A percentile compares a stretch with the other conserved stretches of the same genome.
These are phyloP conservation scores for Achlya hypogyna DNA, from an alignment of 352 stramenopile species.

Conservation along the genomic window DNA sequence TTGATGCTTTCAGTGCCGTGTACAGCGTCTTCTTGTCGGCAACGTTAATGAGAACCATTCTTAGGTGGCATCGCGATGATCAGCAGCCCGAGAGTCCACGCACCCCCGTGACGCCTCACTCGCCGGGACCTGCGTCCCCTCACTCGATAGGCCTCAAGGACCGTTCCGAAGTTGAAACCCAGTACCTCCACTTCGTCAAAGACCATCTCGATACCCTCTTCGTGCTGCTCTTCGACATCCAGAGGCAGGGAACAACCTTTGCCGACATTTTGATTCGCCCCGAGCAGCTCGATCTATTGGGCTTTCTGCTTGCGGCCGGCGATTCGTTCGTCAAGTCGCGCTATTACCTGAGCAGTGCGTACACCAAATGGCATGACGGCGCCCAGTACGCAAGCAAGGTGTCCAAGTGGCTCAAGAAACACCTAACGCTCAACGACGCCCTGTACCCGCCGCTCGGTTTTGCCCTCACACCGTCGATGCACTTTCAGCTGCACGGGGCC, in stretches of 20 bases:
- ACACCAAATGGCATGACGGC: slow-evolving; percentile 45
- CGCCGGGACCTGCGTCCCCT: slow-evolving; percentile 52
- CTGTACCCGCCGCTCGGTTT: slow-evolving; percentile 73
- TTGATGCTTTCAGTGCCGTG: slow-evolving; percentile 68
- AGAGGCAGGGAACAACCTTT: slow-evolving; percentile 28
- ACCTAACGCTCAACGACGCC: slow-evolving; percentile 67
- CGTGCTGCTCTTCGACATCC: slow-evolving; percentile 50
- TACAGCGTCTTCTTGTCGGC: slow-evolving; percentile 24
- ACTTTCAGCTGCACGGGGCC: slow-evolving; percentile 12
- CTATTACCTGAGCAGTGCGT: slow-evolving; percentile 50
- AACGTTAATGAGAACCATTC: neutral
- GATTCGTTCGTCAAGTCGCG: slow-evolving; percentile 40
- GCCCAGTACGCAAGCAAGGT: slow-evolving; percentile 30
- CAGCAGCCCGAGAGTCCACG: slow-evolving; percentile 34
- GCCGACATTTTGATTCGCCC: slow-evolving; percentile 41
- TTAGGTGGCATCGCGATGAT: slow-evolving; percentile 4
- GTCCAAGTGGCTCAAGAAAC: slow-evolving; percentile 64
- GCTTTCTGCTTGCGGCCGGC: slow-evolving; percentile 59
- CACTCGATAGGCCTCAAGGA: slow-evolving; percentile 72
- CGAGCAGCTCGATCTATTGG: slow-evolving; percentile 61
- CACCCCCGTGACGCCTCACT: slow-evolving; percentile 45
- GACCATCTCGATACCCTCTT: slow-evolving; percentile 75
- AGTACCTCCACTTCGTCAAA: slow-evolving; percentile 71
- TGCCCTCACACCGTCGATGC: slow-evolving; percentile 28
- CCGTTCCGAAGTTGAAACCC: slow-evolving; percentile 63